phyloP scores from a whole-genome alignment of 2,329 filamentous ascomycete genomes.

The Diaporthe citri region DNA sequence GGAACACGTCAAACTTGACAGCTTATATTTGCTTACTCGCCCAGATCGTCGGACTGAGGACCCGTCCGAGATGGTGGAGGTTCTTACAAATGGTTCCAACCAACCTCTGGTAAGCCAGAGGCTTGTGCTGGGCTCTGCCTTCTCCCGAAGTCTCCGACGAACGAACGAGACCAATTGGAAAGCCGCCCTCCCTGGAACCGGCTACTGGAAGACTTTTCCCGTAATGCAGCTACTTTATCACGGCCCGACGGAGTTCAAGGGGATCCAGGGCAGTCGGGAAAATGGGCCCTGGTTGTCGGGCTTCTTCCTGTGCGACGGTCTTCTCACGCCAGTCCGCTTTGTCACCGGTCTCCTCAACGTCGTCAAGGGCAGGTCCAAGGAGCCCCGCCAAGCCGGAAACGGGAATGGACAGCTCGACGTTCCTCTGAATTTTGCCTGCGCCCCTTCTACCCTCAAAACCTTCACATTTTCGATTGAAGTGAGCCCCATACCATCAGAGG shows the following conservation, averaged over 20 bases:
- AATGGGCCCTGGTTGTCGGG: not conserved
- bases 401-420: not conserved
- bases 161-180: accelerated
- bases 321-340: not conserved
- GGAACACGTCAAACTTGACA: not conserved
- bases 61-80: not conserved
- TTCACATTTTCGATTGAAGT: not conserved
- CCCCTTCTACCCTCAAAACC: not conserved
- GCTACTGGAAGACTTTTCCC: not conserved
- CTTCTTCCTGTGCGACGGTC: constrained; percentile 1
- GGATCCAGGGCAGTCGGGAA: accelerated
- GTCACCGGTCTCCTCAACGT: not conserved
- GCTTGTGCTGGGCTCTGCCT: not conserved
- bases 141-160: not conserved
- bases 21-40: not conserved
- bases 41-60: not conserved
- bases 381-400: accelerated
- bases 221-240: not conserved
- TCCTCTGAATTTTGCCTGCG: not conserved
- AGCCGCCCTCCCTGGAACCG: accelerated
- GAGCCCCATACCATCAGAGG: not conserved
- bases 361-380: not conserved
- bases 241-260: no score
- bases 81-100: not conserved
- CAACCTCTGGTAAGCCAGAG: not conserved